Base-by-base conservation (phyloP, 257 asterid species). In the Thymus quinquecostatus region DNA sequence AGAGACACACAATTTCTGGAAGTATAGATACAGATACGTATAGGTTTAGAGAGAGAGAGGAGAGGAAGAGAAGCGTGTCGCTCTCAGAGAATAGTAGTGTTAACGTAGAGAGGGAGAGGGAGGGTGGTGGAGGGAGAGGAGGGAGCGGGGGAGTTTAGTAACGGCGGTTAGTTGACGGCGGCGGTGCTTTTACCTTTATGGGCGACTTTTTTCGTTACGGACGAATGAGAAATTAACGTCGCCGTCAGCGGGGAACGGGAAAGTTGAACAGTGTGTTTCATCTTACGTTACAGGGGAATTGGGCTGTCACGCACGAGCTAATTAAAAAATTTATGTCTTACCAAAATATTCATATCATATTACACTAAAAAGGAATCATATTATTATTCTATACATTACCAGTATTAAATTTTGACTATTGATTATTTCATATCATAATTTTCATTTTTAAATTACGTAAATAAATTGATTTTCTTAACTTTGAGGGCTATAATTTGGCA, bases 81-180 rank as follows among this genome's bases (percentile, higher is more conserved):
- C 77, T 78, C 62, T 78, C 81, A 33, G 40, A 66, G 61, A 70
- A 60, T 43, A 72, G 71, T 33, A 72, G 67, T 54, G 77, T 71
- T 72, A 78, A 71, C 80, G 75, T 72, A 68, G 36, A 56, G 73
- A 10, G 70, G n/a, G 73, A n/a, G 72, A 11, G 65, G 57, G 50
- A 56, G 64, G 58, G 66, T 66, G 71, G 70, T 21, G 51, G 57
- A 58, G 36, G 68, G 27, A 68, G 59, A 53, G 69, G 69, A 13
- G 65, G 57, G 50, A 56, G 64, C 63, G 66, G 70, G 71, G 70
- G 54, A 72, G 78, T 60, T 73, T 66, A 68, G 71, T 68, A 63
- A 80, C 82, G 87, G 72, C 75, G 79, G 49, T 71, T 11, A 36
- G 41, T 29, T 71, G 55, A 63, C 87, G 85, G 71, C 81, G 81